Conservation (phyloP, 176 grass and related monocot species). For the Saccharum spontaneum region DNA sequence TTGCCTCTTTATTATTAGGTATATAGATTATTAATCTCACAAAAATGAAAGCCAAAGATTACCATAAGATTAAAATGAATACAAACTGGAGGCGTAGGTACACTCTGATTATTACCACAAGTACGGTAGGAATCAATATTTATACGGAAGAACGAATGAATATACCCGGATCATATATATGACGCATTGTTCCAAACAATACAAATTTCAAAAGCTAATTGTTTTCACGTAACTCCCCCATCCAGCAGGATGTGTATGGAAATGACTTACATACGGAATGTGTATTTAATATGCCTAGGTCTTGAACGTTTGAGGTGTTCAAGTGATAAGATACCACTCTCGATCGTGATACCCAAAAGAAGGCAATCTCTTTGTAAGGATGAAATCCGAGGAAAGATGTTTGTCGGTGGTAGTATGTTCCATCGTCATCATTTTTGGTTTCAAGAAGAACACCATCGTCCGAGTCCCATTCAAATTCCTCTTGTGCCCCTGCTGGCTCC, state of each 20-base stretch:
- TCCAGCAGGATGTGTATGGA: neutral
- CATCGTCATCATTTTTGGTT: neutral
- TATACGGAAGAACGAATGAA: no score
- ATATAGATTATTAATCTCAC: no score
- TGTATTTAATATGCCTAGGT: neutral
- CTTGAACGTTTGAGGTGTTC: neutral
- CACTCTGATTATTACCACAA: no score
- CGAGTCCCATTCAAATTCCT: neutral
- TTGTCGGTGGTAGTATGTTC: no score
- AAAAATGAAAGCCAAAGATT: no score
- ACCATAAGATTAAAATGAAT: no score
- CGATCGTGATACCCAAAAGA: neutral
- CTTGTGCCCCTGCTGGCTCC: neutral
- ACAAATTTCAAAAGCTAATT: neutral
- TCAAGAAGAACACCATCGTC: neutral
- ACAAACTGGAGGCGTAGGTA: no score
- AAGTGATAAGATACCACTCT: no score
- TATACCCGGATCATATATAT: neutral
- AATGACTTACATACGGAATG: neutral
- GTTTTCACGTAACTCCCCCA: neutral
- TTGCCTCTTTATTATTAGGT: no score
- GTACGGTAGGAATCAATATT: no score
- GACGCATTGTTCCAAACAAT: neutral
- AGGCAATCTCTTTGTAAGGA: neutral
- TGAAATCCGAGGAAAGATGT: neutral